phyloP scores from a whole-genome alignment of 495 filamentous ascomycete genomes.

The Thermochaetoides thermophila region DNA sequence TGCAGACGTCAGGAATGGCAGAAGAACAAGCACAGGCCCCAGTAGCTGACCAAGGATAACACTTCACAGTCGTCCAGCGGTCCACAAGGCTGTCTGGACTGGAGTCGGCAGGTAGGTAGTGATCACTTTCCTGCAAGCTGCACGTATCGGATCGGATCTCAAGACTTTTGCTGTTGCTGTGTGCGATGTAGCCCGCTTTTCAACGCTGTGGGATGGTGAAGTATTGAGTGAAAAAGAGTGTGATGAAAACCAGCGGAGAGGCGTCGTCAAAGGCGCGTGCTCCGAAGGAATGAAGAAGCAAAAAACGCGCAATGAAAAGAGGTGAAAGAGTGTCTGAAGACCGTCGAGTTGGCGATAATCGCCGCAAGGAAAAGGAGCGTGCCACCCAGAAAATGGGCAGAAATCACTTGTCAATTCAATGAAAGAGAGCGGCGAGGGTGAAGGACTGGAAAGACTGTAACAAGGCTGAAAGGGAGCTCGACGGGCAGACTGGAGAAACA shows the following conservation, averaged over 20 bases:
- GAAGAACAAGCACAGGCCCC: slow-evolving; percentile 7
- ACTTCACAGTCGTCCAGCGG: slow-evolving; percentile 1
- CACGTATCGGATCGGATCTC: no score
- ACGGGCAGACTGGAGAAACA: slow-evolving; percentile 4
- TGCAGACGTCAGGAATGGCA: slow-evolving; percentile 5
- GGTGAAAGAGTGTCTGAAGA: slow-evolving; percentile 7
- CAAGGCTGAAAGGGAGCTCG: neutral
- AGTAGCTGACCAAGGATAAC: slow-evolving; percentile 4
- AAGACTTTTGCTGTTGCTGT: neutral
- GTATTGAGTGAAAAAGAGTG: neutral
- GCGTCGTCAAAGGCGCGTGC: neutral
- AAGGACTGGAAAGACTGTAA: slow-evolving; percentile 1
- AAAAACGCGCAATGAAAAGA: slow-evolving; percentile 6
- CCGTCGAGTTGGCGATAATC: neutral
- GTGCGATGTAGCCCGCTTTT: neutral
- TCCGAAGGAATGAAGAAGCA: slow-evolving; percentile 4
- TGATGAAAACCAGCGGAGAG: neutral
- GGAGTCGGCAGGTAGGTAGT: neutral
- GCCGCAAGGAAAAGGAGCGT: slow-evolving; percentile 8
- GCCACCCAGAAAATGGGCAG: slow-evolving; percentile 3
- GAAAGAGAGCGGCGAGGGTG: slow-evolving; percentile 9
- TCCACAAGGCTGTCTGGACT: slow-evolving; percentile 4
- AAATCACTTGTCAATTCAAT: no score
- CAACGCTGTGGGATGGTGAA: neutral
- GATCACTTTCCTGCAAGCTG: no score